These are phyloP conservation scores for Fusarium sp. DNA, from an alignment of 2,329 filamentous ascomycete species.

Conservation along the genomic window DNA sequence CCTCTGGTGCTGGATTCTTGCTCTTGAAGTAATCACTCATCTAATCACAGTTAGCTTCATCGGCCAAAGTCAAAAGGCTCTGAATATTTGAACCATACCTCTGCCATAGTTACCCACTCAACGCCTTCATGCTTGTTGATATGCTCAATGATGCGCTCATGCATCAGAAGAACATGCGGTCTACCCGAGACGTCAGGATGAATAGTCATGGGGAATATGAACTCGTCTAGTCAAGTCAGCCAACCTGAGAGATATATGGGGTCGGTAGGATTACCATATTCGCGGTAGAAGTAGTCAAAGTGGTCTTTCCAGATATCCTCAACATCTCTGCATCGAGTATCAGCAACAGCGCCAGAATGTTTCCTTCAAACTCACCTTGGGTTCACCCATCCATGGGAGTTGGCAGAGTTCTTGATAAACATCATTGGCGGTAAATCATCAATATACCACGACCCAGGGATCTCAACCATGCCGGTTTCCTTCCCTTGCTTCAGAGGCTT, in stretches of 20 bases:
- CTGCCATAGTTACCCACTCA: constrained; percentile 77
- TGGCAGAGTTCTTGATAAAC: constrained; percentile 61
- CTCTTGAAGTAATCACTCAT: constrained; percentile 13
- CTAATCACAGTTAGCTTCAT: neutral
- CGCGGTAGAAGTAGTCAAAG: constrained; percentile 6
- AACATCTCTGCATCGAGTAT: neutral
- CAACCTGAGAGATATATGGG: fast-evolving
- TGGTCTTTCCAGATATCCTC: constrained; percentile 16
- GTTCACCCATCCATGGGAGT: constrained; percentile 14
- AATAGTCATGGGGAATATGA: constrained; percentile 75
- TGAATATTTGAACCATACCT: too few species aligned
- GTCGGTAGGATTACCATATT: neutral
- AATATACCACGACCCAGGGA: constrained; percentile 72
- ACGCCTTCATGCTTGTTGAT: constrained; percentile 73
- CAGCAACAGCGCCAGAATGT: neutral
- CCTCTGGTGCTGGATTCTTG: constrained; percentile 1
- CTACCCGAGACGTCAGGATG: constrained; percentile 80
- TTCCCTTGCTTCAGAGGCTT: constrained; percentile 70
- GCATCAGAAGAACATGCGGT: constrained; percentile 79
- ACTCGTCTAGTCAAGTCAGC: neutral
- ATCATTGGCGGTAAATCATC: constrained; percentile 78
- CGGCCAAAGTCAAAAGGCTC: too few species aligned
- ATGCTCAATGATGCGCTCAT: constrained; percentile 74
- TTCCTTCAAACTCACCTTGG: neutral
- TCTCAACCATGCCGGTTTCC: constrained; percentile 74